A percentile compares a stretch with the other conserved stretches of the same genome.
Evolutionary conservation across 805 yeast genomes (phyloP).

Genomic region (Lipomyces orientalis): DNA sequence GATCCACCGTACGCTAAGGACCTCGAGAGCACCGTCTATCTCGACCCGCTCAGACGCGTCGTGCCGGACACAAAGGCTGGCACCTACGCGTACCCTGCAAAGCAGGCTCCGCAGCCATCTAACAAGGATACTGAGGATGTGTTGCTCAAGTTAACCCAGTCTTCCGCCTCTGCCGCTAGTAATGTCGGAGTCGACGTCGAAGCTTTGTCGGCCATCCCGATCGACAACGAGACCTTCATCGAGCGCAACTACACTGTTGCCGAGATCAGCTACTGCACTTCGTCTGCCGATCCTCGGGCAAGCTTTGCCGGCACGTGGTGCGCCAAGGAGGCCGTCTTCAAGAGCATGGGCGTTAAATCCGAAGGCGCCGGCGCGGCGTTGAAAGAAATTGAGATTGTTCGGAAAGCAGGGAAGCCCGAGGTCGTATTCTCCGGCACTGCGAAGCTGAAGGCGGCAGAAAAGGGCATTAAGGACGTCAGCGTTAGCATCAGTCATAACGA

Average conservation of each 20-base stretch:
- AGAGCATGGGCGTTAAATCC: slow-evolving; percentile 85
- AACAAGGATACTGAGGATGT: slow-evolving; percentile 65
- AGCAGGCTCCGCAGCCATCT: slow-evolving; percentile 42
- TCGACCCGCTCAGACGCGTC: slow-evolving; percentile 92
- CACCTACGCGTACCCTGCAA: slow-evolving; percentile 31
- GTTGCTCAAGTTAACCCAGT: slow-evolving; percentile 59
- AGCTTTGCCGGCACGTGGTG: slow-evolving; percentile 99
- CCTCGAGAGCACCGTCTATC: slow-evolving; percentile 85
- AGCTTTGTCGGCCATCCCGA: slow-evolving; percentile 76
- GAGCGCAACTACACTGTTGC: slow-evolving; percentile 86
- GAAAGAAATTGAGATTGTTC: slow-evolving; percentile 84
- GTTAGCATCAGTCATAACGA: slow-evolving; percentile 97
- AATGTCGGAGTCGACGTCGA: slow-evolving; percentile 98
- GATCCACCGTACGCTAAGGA: slow-evolving; percentile 91
- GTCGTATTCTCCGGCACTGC: slow-evolving; percentile 83
- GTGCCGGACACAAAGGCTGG: slow-evolving; percentile 48
- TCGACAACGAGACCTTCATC: slow-evolving; percentile 87
- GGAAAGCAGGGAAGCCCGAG: slow-evolving; percentile 75
- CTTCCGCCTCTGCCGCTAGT: slow-evolving; percentile 49
- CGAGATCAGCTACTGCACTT: slow-evolving; percentile 79
- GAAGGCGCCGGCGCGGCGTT: slow-evolving; percentile 96
- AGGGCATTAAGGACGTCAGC: slow-evolving; percentile 72
- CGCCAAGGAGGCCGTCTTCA: slow-evolving; percentile 98
- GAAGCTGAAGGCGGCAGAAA: slow-evolving; percentile 67
- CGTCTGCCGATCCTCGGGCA: slow-evolving; percentile 79